Conservation (phyloP, 2,329 filamentous ascomycete species). For the Cadophora malorum region DNA sequence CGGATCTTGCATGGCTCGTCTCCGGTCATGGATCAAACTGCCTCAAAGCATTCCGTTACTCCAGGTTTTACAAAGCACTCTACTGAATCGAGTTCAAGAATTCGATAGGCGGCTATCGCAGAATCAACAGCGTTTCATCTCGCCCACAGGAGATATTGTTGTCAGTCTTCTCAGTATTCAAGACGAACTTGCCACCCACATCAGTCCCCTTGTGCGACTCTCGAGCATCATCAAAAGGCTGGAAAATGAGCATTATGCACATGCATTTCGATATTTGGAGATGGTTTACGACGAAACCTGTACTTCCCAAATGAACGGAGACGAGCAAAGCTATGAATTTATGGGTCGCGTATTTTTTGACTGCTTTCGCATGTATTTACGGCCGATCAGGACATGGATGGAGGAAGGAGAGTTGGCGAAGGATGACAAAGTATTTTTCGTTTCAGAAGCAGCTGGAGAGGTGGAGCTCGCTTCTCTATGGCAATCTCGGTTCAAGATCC, state of each 20-base stretch:
- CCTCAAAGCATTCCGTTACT: constrained; percentile 42
- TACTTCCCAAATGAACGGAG: constrained; percentile 72
- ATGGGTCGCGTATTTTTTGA: constrained; percentile 76
- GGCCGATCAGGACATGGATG: constrained; percentile 85
- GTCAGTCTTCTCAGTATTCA: constrained; percentile 72
- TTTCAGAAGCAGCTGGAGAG: constrained; percentile 63
- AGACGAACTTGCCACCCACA: constrained; percentile 59
- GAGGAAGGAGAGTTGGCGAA: constrained; percentile 73
- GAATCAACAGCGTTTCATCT: constrained; percentile 67
- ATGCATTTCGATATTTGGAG: constrained; percentile 77
- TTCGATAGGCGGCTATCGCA: constrained; percentile 66
- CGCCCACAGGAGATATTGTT: constrained; percentile 57
- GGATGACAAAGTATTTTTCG: constrained; percentile 76
- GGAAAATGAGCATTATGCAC: constrained; percentile 48
- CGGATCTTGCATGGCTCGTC: constrained; percentile 53
- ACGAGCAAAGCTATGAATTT: constrained; percentile 64
- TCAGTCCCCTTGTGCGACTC: constrained; percentile 64
- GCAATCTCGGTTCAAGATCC: constrained; percentile 75
- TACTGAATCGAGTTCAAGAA: constrained; percentile 53
- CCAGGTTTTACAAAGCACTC: constrained; percentile 42
- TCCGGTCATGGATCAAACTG: constrained; percentile 56
- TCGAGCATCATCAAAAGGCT: constrained; percentile 67
- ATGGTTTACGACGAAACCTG: constrained; percentile 75
- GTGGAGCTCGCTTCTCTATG: constrained; percentile 72
- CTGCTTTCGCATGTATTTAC: constrained; percentile 82